phyloP scores from a whole-genome alignment of 2,329 filamentous ascomycete genomes.

The Colletotrichum graminicola region DNA sequence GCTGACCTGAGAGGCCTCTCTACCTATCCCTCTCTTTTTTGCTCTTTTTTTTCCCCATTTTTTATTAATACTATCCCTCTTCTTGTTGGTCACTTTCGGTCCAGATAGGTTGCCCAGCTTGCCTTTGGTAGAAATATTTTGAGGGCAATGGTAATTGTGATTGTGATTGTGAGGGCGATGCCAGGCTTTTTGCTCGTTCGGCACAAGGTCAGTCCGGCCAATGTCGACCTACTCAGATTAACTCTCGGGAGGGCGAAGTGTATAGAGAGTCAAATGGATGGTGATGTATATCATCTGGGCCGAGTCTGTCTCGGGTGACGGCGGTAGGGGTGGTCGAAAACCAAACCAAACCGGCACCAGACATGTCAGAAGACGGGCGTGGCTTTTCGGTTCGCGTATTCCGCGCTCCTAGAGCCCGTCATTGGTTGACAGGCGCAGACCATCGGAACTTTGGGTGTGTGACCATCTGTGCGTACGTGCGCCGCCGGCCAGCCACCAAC shows the following conservation, averaged over 20 bases:
- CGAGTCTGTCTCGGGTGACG: background rate
- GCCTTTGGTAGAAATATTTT: background rate
- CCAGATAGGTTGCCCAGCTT: background rate
- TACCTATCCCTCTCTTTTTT: background rate
- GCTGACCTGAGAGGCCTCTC: background rate
- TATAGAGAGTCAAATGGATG: background rate
- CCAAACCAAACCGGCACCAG: background rate
- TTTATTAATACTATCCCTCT: too few species aligned
- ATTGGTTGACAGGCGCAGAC: slow-evolving; percentile 11
- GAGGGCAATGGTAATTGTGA: background rate
- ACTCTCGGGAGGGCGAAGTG: background rate
- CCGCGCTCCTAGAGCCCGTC: background rate
- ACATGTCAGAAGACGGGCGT: slow-evolving; percentile 3
- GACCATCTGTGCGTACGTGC: slow-evolving; percentile 15
- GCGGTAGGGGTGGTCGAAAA: background rate
- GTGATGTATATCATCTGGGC: background rate
- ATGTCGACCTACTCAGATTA: background rate
- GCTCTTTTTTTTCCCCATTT: too few species aligned
- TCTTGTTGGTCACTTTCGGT: background rate
- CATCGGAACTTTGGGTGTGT: slow-evolving; percentile 1
- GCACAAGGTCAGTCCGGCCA: background rate
- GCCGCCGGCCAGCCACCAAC: slow-evolving; percentile 3
- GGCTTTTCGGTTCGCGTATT: background rate
- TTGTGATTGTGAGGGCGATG: background rate
- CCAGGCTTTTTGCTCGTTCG: background rate